Base-by-base conservation (phyloP, 352 stramenopile genomes). In the Globisporangium abappressorium region DNA sequence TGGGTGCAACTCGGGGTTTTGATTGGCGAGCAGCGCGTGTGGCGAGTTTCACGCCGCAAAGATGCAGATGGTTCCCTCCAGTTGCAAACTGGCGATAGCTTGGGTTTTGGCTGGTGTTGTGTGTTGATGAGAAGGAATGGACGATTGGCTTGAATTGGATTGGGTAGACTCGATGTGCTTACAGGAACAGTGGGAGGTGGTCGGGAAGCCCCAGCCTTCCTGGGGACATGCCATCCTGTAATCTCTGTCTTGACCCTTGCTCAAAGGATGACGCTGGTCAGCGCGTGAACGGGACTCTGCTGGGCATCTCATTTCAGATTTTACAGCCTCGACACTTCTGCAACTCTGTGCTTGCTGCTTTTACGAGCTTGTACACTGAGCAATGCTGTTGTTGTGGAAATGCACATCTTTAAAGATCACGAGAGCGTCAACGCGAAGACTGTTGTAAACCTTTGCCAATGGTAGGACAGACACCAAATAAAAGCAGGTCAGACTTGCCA, bases 11-110 rank as follows among this genome's bases (percentile, higher is more conserved):
- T 26, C 51, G n/a, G 7, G 20, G 33, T 57, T 49, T 46, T 57
- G 51, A 57, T 57, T 57, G 51, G 51, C 12, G 51, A 57, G 51
- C 51, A 57, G 51, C 51, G 51, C 51, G 51, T 57, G 51, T 28
- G 22, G 26, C 12, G 15, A 9, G 51, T 33, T n/a, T 34, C n/a
- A 33, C 8, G 26, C 26, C 22, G 22, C 20, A 46, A 46, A 46
- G 41, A 49, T 57, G 22, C 51, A 57, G 51, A 33, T 22, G 12
- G n/a, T 57, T 57, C 51, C 24, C 22, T 33, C 51, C 26, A 33
- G 51, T 20, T 33, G 51, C 51, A 57, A 57, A 28, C 51, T 33
- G 22, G 51, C 51, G 51, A 15, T 49, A n/a, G 41, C 41, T 49
- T 49, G 5, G 18, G 14, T 5, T n/a, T 43, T 43, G 36, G 12